These are phyloP conservation scores for Fusarium nygamai DNA, from an alignment of 2,329 filamentous ascomycete genomes.

Conservation along the genomic window DNA sequence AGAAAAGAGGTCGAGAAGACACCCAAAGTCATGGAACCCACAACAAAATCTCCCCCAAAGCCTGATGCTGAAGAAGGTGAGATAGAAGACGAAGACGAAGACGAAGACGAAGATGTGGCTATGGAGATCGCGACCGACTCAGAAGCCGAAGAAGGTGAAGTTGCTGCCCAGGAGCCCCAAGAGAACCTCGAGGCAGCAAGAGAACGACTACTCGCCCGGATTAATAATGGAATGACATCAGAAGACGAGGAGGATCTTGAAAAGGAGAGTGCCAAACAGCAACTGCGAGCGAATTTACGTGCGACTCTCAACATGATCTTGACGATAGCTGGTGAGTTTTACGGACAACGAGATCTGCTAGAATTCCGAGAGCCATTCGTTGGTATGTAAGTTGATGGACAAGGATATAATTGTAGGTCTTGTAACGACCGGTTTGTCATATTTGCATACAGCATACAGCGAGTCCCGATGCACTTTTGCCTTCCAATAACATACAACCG, in stretches of 20 bases:
- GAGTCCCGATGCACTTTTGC: slow-evolving; percentile 10
- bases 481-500: slow-evolving; percentile 24
- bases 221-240: slow-evolving; percentile 46
- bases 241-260: slow-evolving; percentile 43
- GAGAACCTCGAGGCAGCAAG: slow-evolving; percentile 60
- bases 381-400: slow-evolving; percentile 48
- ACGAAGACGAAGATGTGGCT: slow-evolving; percentile 49
- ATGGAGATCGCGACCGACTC: slow-evolving; percentile 56
- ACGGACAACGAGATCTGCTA: slow-evolving; percentile 87
- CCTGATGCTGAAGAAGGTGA: slow-evolving; percentile 40
- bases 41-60: not conserved
- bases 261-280: slow-evolving; percentile 43
- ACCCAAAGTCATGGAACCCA: not conserved
- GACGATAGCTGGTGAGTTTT: slow-evolving; percentile 86
- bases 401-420: slow-evolving; percentile 14
- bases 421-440: slow-evolving; percentile 14
- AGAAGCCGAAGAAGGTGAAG: slow-evolving; percentile 51
- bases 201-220: slow-evolving; percentile 57
- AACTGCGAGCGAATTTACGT: slow-evolving; percentile 62
- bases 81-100: slow-evolving; percentile 43
- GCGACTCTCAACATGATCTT: slow-evolving; percentile 93
- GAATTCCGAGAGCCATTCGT: slow-evolving; percentile 74
- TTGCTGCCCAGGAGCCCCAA: slow-evolving; percentile 34
- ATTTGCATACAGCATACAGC: slow-evolving; percentile 28
- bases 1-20: slow-evolving; percentile 17